Conservation (phyloP, 1,284 basidiomycete genomes). For the Cerioporus squamosus region DNA sequence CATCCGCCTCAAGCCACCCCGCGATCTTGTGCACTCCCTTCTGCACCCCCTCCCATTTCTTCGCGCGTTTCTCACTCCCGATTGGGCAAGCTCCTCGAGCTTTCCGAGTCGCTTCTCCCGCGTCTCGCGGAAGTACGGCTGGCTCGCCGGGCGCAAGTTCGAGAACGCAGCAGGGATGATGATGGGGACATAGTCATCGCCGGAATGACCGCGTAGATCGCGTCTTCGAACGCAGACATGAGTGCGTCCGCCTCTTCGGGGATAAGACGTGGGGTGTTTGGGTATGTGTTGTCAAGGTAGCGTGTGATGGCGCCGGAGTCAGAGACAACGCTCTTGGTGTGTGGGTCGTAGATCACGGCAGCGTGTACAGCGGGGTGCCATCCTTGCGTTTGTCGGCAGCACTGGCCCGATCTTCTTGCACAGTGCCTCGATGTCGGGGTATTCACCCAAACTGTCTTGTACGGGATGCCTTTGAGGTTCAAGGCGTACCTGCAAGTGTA, state of each 20-base stretch:
- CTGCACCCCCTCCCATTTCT: constrained; percentile 37
- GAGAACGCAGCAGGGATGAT: constrained; percentile 27
- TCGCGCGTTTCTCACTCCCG: constrained; percentile 28
- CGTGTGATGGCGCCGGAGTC: constrained; percentile 38
- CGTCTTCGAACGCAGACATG: constrained; percentile 36
- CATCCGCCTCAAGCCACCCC: constrained; percentile 36
- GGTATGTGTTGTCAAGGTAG: constrained; percentile 41
- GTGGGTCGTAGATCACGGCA: constrained; percentile 37
- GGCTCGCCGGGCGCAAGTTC: constrained; percentile 36
- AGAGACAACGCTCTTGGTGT: constrained; percentile 30
- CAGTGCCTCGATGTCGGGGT: constrained; percentile 38
- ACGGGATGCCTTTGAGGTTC: constrained; percentile 39
- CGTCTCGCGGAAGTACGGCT: constrained; percentile 42
- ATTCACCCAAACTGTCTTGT: constrained; percentile 42
- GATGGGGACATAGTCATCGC: neutral
- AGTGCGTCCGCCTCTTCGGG: constrained; percentile 32
- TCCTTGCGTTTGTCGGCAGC: constrained; percentile 26
- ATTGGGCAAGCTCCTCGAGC: constrained; percentile 39
- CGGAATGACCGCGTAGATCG: constrained; percentile 14
- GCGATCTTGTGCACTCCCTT: constrained; percentile 33
- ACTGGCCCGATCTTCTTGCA: constrained; percentile 33
- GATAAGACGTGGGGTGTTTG: constrained; percentile 30
- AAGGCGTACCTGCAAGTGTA: constrained; percentile 38
- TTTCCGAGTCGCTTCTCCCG: constrained; percentile 38
- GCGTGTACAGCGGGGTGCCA: constrained; percentile 35